Evolutionary conservation across 345 rosid species (phyloP), one percentile per base, ranked within the genome.

Genomic region (Turnera subulata): DNA sequence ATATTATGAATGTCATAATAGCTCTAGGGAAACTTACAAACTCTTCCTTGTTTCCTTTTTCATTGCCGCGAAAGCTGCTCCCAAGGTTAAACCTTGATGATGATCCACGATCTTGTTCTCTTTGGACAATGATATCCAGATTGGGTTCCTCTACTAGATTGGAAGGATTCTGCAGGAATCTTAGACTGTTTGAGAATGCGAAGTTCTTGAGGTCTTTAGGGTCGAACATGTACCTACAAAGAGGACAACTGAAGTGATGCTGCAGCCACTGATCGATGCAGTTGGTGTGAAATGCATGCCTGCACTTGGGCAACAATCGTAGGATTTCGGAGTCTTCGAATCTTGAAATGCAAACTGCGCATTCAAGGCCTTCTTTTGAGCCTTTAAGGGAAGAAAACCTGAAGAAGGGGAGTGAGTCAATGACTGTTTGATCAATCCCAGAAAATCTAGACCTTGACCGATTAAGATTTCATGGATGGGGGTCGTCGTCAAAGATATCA

Each of bases 71-170:
- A 29, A 83, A 92, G 69, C 98, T 88, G 69, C 75, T 79, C 44
- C 92, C 98, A 29, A 88, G 46, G 73, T 80, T 72, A 53, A 88
- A 86, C 60, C 92, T 77, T 46, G 79, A 81, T 4, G 96, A 92
- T 1, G 82, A 80, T 5, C 16, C 1, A 29, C 53, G 44, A 1
- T 15, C 6, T 50, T 52, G 44, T 46, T 77, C 58, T 38, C 78
- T 62, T 35, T 63, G 56, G 35, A 77, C 62, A 21, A 60, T 55
- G 50, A 76, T 24, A 51, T 69, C 81, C 1, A 76, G 22, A 44
- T 64, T 59, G 10, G 50, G 56, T 1, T 67, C 77, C 11, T 67
- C 62, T 1, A 59, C 26, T 19, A 65, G 35, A 51, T 62, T 58
- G 0, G 72, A 65, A 2, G 69, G 66, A 54, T 38, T 61, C 4